These are phyloP conservation scores for Colletotrichum sidae DNA, from an alignment of 2,329 filamentous ascomycete genomes.

Conservation along the genomic window DNA sequence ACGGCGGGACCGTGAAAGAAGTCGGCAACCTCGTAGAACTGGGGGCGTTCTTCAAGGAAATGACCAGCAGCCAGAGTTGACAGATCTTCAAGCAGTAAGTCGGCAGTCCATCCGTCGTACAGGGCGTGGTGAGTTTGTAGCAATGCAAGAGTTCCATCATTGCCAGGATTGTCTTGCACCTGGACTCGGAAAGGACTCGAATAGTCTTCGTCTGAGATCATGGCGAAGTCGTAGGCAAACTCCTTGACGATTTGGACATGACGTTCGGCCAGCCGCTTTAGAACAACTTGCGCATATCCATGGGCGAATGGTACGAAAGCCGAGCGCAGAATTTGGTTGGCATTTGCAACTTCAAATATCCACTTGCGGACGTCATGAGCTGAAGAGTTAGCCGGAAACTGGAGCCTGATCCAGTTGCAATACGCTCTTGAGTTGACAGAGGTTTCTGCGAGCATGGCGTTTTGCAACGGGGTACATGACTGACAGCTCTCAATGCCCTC, in stretches of 20 bases:
- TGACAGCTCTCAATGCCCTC: slow-evolving; percentile 54
- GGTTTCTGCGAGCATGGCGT: slow-evolving; percentile 85
- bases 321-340: slow-evolving; percentile 77
- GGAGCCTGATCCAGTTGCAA: slow-evolving; percentile 80
- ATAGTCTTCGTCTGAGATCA: slow-evolving; percentile 48
- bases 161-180: slow-evolving; percentile 48
- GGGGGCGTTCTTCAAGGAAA: slow-evolving; percentile 55
- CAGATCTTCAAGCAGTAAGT: slow-evolving; percentile 78
- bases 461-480: slow-evolving; percentile 79
- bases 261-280: slow-evolving; percentile 59
- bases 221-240: slow-evolving; percentile 52
- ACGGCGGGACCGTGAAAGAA: slow-evolving; percentile 54
- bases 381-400: slow-evolving; percentile 55
- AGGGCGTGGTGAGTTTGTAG: slow-evolving; percentile 82
- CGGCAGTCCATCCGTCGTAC: slow-evolving; percentile 95
- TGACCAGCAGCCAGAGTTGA: slow-evolving; percentile 56
- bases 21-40: slow-evolving; percentile 70
- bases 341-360: slow-evolving; percentile 59
- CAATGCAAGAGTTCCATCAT: slow-evolving; percentile 48
- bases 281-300: slow-evolving; percentile 73
- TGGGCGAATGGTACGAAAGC: slow-evolving; percentile 73
- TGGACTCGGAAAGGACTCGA: slow-evolving; percentile 73
- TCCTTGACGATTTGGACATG: slow-evolving; percentile 57
- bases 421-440: slow-evolving; percentile 70
- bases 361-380: slow-evolving; percentile 57